Base-by-base conservation (phyloP, 1,284 basidiomycete species). In the Tylopilus orsonianus region DNA sequence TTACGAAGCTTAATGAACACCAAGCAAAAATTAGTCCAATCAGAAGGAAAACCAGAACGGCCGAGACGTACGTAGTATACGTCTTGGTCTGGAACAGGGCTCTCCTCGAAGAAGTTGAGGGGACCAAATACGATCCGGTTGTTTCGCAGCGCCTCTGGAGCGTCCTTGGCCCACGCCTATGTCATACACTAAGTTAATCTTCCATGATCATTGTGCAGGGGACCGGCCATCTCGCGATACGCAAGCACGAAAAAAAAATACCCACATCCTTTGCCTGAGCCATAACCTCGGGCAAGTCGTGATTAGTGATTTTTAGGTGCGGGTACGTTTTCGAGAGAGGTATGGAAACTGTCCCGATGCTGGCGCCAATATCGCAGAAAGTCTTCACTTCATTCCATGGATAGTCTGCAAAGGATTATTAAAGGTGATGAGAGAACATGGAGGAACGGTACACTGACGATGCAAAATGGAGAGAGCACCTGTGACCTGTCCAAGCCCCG, bases 361-460 rank as follows among this genome's bases (percentile, higher is more conserved):
- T 73, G 1, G 74, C 69, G 3, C 75, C 78, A 8, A 82, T 65
- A 56, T 81, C 80, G 30, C 73, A 75, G 8, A 82, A 54, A 0
- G 65, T 68, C 0, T 72, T 62, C 2, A 75, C 60, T 8, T 60
- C 56, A n/a, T 59, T 50, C 78, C 77, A 81, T 6, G 76, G 73
- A 56, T 74, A 77, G 24, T 66, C 61, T 66, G 16, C n/a, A 34
- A 34, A 13, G 29, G n/a, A 13, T 3, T 5, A 10, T 41, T 34
- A 22, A 18, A 1, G 8, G 1, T 14, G 10, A 30, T 12, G 13
- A 33, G 7, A 12, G 39, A 30, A 41, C n/a, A 8, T 8, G 20
- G 39, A 5, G 6, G 3, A 9, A 7, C 1, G 8, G 3, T 46
- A 16, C 19, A 40, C 62, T 55, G 30, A 67, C 65, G 51, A 22